Base-by-base conservation (phyloP, 176 grass and related monocot species). In the Echinochloa phyllopogon region DNA sequence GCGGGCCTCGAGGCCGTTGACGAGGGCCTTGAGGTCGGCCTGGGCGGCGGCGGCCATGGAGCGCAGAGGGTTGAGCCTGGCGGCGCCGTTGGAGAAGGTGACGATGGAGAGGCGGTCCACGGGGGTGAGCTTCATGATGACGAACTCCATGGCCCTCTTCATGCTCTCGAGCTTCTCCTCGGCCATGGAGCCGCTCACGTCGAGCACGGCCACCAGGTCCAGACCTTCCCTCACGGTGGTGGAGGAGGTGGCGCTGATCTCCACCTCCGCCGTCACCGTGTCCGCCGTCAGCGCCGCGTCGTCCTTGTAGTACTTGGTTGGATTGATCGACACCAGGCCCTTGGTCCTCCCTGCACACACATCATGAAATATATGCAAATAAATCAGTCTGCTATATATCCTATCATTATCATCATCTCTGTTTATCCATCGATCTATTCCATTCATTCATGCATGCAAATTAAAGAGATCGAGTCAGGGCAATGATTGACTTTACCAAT, bases 71-170 rank as follows among this genome's bases (percentile, higher is more conserved):
- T 18, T 48, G 27, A 72, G 23, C 49, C 65, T 56, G 12, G n/a
- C 4, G 24, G 17, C 64, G 41, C 2, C 16, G 18, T 29, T 13
- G 48, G 63, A 72, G 63, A 70, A 79, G 40, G 21, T 47, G 64
- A 71, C 62, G 57, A 86, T 57, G 4, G 75, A 86, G 44, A 86
- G 69, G 29, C 75, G 84, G 84, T 80, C 76, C 8, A 73, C 21
- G 23, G 48, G 52, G 16, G n/a, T 24, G 53, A 86, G 76, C 59
- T 86, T 86, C 51, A 16, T 48, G 29, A 86, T 38, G 0, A 80
- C 38, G 60, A 80, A 80, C 52, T 12, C 4, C 75, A 79, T 61
- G 4, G 84, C 75, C 1, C 0, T 70, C 60, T 86, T 45, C 24
- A 86, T 1, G 39, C 59, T 25, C 3, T 7, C 8, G 5, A 86